Base-by-base conservation (phyloP, 1,284 basidiomycete genomes). In the Sanghuangporus weigelae region DNA sequence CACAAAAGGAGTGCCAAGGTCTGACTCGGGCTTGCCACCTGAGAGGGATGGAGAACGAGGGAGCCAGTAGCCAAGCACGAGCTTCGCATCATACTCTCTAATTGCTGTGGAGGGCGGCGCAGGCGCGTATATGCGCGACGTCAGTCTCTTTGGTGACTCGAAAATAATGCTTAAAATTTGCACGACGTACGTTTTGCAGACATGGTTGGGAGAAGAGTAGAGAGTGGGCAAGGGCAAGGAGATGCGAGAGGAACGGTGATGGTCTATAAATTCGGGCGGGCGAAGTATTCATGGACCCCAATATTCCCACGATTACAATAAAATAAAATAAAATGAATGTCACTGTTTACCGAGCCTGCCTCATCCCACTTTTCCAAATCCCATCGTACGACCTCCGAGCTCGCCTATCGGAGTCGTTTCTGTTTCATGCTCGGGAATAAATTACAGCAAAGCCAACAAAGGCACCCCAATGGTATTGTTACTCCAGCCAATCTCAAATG, bases 31-130 rank as follows among this genome's bases (percentile, higher is more conserved):
- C 67, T 58, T 68, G 14, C 66, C 59, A 66, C 71, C 71, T 60
- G 79, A 78, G 66, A 82, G 78, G 21, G 88, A 75, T 31, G 93
- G 91, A 35, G 93, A 90, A 67, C 93, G 87, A 75, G 91, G 86
- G 68, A 97, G 88, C 93, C 93, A 96, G 83, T 96, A 96, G 57
- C 92, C 92, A 57, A 96, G 83, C 67, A 96, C 83, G 70, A 96
- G 90, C 82, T 97, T 97, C 70, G 94, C 94, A 75, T 96, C 93
- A 82, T 93, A 95, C 81, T 95, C 93, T 74, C 91, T 89, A 79
- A 95, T 95, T 71, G 93, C 92, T 93, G 66, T 59, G 23, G 60
- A 49, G 26, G 26, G 26, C 26, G 26, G 26, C 3, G 26, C 2
- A 57, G 39, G 14, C 21, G 57, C 36, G 44, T 62, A 58, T 61